Evolutionary conservation across 108 stramenopile genomes (phyloP), one percentile per base, ranked within the genome.

Genomic region (Cyclostephanos invisitatus): DNA sequence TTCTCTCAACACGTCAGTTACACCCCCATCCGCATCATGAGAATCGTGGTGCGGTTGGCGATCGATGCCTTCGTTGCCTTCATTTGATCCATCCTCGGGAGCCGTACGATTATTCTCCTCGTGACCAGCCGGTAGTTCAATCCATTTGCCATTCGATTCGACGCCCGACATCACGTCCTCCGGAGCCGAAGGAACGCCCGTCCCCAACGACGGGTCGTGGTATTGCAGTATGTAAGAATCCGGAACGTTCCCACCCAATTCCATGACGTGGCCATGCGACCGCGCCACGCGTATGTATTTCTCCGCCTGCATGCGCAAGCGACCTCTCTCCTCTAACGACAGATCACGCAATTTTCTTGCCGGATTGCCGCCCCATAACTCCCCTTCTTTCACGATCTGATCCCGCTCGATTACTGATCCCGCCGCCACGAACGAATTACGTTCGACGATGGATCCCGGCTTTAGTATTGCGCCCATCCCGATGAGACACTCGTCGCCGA

Each of bases 331-430:
- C 57, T 82, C 75, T 2, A 81, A 38, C 44, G 89, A 83, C 75
- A 96, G 76, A 47, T 96, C 91, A 61, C 92, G 73, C 28, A 93
- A 29, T 62, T 96, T 96, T 27, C 83, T 74, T 40, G 92, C 94
- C 25, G 94, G 94, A 62, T 84, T 86, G 1, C 95, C 95, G 14
- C 83, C 89, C 95, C 95, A 96, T 32, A 93, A 63, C 71, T 96
- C 92, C 10, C 95, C 95, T 21, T 72, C 38, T 46, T 76, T 86
- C 38, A 93, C 86, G 11, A 82, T 73, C 25, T 74, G 69, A 10
- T 81, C 78, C 40, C 68, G 61, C 55, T 85, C 65, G 14, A 96
- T 56, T 5, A 91, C 91, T 9, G 92, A 86, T 10, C 95, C 95
- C 28, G 92, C 95, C 47, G 89, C 95, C 22, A 96, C 77, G 21